Evolutionary conservation across 306 rosid species (phyloP), one percentile per base, ranked within the genome.

Genomic region (Cicer arietinum): DNA sequence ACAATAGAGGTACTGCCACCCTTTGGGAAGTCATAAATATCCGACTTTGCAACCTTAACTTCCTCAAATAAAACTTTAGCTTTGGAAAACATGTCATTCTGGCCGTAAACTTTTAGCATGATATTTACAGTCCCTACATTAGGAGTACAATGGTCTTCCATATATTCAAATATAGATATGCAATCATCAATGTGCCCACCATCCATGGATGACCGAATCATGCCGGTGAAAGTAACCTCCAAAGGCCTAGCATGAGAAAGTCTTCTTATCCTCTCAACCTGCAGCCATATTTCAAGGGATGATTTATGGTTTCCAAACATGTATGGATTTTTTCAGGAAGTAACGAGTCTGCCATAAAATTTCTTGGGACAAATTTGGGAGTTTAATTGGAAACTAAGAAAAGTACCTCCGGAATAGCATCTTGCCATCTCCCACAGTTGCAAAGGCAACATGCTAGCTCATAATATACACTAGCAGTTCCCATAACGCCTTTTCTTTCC

Each of bases 401-500:
- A 51, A 64, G 73, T 77, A 91, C 98, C 94, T 90, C 94, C 64
- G 64, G 47, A 77, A 90, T 75, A 75, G 96, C 98, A 79, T 94
- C 90, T 79, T 84, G 89, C 97, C 98, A 94, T 76, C 94, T 91
- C 72, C 97, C 97, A 51, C 60, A 59, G 86, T 88, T 82, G 83
- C 97, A 91, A 70, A 94, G 94, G 88, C 96, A 94, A 83, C 96
- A 87, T 66, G 97, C 97, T 43, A 94, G 80, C 82, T 90, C 97
- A 67, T 91, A 94, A 85, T 91, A 94, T 7, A 94, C 84, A 75
- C 90, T 82, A 64, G 86, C 85, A 59, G 85, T 82, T 80, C 97
- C 96, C 76, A 85, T 89, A 62, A 91, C 80, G 62, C 98, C 97
- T 73, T 88, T 88, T 82, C 79, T 86, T 86, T 94, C 97, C 97